These are phyloP conservation scores for Colletotrichum endophyticum DNA, from an alignment of 2,329 filamentous ascomycete species.

Conservation along the genomic window DNA sequence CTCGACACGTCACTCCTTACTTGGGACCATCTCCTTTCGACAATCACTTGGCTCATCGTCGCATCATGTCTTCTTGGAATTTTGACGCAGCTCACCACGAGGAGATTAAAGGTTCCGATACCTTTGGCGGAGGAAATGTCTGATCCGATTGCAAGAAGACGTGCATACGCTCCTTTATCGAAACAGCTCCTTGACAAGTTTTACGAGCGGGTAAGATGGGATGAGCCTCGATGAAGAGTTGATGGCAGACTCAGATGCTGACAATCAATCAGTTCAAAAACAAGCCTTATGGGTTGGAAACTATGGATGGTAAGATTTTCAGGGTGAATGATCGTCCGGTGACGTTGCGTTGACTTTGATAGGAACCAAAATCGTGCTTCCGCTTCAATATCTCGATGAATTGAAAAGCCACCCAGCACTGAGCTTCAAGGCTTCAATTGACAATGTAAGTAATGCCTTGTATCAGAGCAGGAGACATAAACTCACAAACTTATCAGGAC, in stretches of 20 bases:
- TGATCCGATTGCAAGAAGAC: not conserved
- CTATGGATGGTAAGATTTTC: not conserved
- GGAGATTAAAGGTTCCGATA: not conserved
- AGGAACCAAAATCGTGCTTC: not conserved
- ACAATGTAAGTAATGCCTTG: not conserved
- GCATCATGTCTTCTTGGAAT: not conserved
- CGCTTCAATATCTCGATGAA: not conserved
- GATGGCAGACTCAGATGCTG: not conserved
- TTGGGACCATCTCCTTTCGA: not conserved
- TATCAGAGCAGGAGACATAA: not conserved
- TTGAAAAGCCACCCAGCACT: not conserved
- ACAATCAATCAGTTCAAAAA: not conserved
- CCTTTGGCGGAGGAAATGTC: not conserved
- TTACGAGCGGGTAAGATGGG: not conserved
- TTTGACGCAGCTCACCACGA: not conserved
- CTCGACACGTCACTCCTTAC: not conserved
- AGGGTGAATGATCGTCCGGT: not conserved
- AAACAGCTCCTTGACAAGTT: not conserved
- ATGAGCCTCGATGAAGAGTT: not conserved
- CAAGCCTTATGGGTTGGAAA: not conserved
- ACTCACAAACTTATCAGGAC: not conserved
- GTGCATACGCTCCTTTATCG: not conserved
- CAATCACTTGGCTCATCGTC: not conserved
- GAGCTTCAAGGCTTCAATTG: slow-evolving; percentile 1
- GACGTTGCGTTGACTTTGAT: not conserved